Conservation (phyloP, 108 stramenopile genomes). For the Skeletonema tropicum region DNA sequence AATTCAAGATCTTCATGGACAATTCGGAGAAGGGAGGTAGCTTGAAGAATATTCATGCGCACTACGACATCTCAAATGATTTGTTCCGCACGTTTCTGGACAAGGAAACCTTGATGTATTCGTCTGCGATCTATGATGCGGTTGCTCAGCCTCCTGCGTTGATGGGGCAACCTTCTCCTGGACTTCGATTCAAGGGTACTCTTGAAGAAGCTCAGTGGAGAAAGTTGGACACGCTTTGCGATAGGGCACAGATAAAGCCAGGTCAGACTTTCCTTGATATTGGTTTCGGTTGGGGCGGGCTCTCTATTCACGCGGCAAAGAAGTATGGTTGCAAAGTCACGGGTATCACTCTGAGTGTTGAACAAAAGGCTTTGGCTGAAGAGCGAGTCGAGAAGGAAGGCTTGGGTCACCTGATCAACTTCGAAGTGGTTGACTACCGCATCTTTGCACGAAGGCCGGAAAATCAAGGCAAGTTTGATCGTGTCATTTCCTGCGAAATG, state of each 20-base stretch:
- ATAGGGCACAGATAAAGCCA: conserved; percentile 74
- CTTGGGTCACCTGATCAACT: conserved; percentile 79
- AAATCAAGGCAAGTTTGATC: conserved; percentile 85
- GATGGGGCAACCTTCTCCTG: conserved; percentile 42
- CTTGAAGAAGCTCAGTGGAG: conserved; percentile 95
- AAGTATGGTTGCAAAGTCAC: conserved; percentile 90
- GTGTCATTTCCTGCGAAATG: conserved; percentile 96
- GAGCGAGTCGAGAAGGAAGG: conserved; percentile 84
- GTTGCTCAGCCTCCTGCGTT: conserved; percentile 43
- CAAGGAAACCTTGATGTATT: conserved; percentile 90
- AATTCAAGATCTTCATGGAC: conserved; percentile 91
- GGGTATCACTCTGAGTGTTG: conserved; percentile 94
- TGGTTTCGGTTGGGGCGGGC: conserved; percentile 96
- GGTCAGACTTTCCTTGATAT: conserved; percentile 90
- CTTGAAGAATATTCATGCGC: conserved; percentile 94
- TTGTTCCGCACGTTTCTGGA: conserved; percentile 93
- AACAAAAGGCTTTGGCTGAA: conserved; percentile 91
- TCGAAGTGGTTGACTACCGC: conserved; percentile 94
- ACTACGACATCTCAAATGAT: conserved; percentile 95
- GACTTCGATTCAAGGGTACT: conserved; percentile 61
- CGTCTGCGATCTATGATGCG: conserved; percentile 89
- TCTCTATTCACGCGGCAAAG: conserved; percentile 90
- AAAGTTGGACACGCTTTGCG: conserved; percentile 93
- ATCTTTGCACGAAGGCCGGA: conserved; percentile 70
- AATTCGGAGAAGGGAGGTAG: conserved; percentile 88